Conservation (phyloP, 179 eudicot species). For the Silene noctiflora region DNA sequence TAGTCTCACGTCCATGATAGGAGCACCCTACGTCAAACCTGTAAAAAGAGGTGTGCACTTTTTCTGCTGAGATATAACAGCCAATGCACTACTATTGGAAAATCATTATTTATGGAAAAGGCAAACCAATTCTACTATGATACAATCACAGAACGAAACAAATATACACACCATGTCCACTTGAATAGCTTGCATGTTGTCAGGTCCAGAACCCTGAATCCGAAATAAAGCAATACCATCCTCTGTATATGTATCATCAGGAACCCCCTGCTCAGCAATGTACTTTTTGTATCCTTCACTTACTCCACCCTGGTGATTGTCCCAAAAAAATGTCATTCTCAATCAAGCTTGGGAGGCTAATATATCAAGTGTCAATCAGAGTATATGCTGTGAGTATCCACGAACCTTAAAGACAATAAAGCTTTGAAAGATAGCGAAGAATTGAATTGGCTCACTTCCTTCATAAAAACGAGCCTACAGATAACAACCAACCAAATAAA, state of each 20-base stretch:
- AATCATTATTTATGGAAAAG: not conserved
- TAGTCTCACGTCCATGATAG: no score
- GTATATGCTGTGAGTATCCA: slow-evolving; percentile 10
- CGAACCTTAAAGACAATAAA: slow-evolving; percentile 85
- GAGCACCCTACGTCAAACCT: not conserved
- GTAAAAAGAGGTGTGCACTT: not conserved
- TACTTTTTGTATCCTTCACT: slow-evolving; percentile 82
- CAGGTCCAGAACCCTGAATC: slow-evolving; percentile 96
- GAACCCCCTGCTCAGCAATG: slow-evolving; percentile 60
- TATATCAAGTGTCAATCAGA: not conserved
- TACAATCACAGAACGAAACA: not conserved
- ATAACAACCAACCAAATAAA: slow-evolving; percentile 17
- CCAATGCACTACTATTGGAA: not conserved
- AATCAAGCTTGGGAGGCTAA: not conserved
- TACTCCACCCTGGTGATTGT: slow-evolving; percentile 75
- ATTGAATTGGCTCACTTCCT: slow-evolving; percentile 85
- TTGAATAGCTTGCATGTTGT: slow-evolving; percentile 99
- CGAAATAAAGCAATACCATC: slow-evolving; percentile 84
- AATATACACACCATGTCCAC: slow-evolving; percentile 67
- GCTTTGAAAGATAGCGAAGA: slow-evolving; percentile 91
- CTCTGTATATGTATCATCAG: slow-evolving; percentile 75
- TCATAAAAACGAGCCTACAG: slow-evolving; percentile 77
- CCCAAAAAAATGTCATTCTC: slow-evolving; percentile 13
- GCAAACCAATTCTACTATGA: no score
- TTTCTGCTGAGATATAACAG: not conserved